Evolutionary conservation across 108 stramenopile genomes (phyloP).

Genomic region (Conticribra weissflogii): DNA sequence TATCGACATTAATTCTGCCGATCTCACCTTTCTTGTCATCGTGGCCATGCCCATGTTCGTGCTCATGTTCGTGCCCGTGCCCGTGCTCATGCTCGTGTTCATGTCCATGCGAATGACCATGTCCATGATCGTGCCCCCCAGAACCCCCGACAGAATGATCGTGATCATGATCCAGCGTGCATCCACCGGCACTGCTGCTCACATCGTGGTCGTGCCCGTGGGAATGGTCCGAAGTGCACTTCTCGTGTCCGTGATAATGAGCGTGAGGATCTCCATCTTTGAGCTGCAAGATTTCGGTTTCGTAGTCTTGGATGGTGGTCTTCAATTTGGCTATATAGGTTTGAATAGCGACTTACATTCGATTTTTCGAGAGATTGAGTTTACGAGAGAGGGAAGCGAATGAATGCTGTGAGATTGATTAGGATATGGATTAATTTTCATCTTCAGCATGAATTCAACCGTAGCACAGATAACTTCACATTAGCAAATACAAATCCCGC

Average conservation of each 20-base stretch:
- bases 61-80: conserved; percentile 15
- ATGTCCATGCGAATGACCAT: conserved; percentile 10
- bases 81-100: conserved; percentile 24
- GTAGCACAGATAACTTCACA: too few species aligned
- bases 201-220: conserved; percentile 17
- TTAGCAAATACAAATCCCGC: too few species aligned
- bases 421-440: too few species aligned
- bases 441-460: too few species aligned
- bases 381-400: too few species aligned
- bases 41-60: conserved; percentile 4
- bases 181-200: neutral
- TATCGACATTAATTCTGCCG: neutral
- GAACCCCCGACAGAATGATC: too few species aligned
- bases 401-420: too few species aligned
- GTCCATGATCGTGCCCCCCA: neutral
- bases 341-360: conserved; percentile 37
- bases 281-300: conserved; percentile 28
- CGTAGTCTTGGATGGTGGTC: conserved; percentile 46
- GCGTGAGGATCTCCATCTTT: conserved; percentile 61
- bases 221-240: conserved; percentile 43
- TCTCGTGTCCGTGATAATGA: conserved; percentile 85
- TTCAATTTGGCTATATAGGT: conserved; percentile 51
- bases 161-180: neutral
- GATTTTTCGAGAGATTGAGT: too few species aligned
- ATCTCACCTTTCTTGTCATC: neutral